Conservation (phyloP, 1,139 yeast species). For the Blastobotrys persicus region DNA sequence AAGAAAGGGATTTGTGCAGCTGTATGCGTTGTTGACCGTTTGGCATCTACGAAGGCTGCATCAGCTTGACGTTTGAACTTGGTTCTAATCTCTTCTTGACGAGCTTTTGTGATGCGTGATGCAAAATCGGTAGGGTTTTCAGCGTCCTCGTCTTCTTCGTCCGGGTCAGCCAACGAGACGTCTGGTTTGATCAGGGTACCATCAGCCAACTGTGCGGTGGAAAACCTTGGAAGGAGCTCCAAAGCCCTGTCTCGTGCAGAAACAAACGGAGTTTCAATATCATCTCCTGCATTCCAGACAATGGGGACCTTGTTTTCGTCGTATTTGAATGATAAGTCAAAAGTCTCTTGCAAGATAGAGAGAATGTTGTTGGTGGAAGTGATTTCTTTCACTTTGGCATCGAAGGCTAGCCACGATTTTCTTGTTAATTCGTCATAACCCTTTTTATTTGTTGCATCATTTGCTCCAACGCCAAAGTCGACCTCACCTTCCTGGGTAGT, state of each 20-base stretch:
- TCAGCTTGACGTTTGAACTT: constrained; percentile 78
- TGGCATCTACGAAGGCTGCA: constrained; percentile 76
- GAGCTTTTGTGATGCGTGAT: constrained; percentile 54
- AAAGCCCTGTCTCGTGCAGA: constrained; percentile 59
- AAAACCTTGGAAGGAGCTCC: constrained; percentile 55
- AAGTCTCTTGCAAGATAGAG: constrained; percentile 45
- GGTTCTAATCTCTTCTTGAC: constrained; percentile 54
- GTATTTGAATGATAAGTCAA: constrained; percentile 80
- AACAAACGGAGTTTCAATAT: constrained; percentile 65
- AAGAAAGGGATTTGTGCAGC: constrained; percentile 79
- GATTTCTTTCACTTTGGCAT: constrained; percentile 56
- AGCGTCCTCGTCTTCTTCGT: constrained; percentile 30
- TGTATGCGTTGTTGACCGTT: constrained; percentile 39
- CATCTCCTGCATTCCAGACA: constrained; percentile 71
- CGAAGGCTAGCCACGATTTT: constrained; percentile 65
- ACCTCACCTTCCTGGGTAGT: constrained; percentile 30
- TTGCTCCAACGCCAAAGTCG: constrained; percentile 67
- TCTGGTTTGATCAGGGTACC: constrained; percentile 60
- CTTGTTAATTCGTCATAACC: constrained; percentile 48
- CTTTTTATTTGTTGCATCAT: constrained; percentile 42
- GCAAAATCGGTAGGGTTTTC: constrained; percentile 41
- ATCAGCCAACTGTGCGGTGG: constrained; percentile 54
- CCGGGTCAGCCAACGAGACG: constrained; percentile 43
- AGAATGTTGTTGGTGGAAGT: constrained; percentile 37
- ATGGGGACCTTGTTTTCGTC: constrained; percentile 81